Base-by-base conservation (phyloP, 108 stramenopile species). In the Stephanodiscus triporus region DNA sequence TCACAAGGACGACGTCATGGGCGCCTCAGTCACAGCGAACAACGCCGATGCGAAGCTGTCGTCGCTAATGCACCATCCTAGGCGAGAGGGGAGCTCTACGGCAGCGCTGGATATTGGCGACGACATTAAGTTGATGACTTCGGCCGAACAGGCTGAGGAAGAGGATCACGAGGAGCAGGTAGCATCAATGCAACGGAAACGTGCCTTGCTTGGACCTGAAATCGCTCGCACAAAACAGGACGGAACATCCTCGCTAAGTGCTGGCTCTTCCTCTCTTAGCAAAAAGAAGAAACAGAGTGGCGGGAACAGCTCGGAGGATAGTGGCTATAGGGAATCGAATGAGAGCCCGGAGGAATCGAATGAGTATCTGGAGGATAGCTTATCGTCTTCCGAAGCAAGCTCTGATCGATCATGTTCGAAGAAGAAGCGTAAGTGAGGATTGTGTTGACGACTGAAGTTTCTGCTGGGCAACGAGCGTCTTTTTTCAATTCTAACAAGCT, bases 1-100 rank as follows among this genome's bases (percentile, higher is more conserved):
- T 9, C 86, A 86, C 40, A 91, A 85, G 69, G 93, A 94, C 73
- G 91, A 92, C 73, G 94, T 95, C 24, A 92, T 86, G 66, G 94
- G 94, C 23, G 91, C 82, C 1, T 86, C 81, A 19, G 94, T 95
- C 10, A 95, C 94, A 17, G 89, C 91, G 0, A 95, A 95, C 69
- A 95, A 95, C 78, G 94, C 94, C 8, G 78, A 72, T 19, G 94
- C 94, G 26, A 76, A 89, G 43, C 75, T 95, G 5, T 91, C 89
- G 5, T 90, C 89, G 7, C 59, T 94, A 24, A 82, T 85, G 68
- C 89, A 90, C 63, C 58, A 58, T 22, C 81, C 87, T 2, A 70
- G 70, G 54, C 61, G 59, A 22, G 53, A 67, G 30, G 29, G 23
- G 55, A 37, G 3, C 10, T 34, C 29, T 29, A 27, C 6, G 20